These are phyloP conservation scores for Thymus mandschuricus DNA, from an alignment of 257 asterid species.

Conservation along the genomic window DNA sequence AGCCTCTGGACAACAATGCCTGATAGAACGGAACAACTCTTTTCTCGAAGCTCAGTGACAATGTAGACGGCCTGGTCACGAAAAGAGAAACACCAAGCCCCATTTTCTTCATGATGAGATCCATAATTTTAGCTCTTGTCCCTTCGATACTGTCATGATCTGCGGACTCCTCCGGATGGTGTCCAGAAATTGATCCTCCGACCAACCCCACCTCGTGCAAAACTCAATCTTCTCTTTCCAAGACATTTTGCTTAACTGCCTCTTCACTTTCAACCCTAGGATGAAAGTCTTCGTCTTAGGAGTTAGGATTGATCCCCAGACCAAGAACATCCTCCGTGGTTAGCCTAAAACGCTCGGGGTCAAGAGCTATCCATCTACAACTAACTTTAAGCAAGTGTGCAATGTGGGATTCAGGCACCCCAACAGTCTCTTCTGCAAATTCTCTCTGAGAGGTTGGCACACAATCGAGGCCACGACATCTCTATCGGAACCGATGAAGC, in stretches of 20 bases:
- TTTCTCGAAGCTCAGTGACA: slow-evolving; percentile 31
- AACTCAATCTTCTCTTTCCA: slow-evolving; percentile 33
- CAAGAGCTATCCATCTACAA: slow-evolving; percentile 5
- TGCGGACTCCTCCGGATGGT: slow-evolving; percentile 14
- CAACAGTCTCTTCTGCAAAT: slow-evolving; percentile 3
- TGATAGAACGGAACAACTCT: slow-evolving; percentile 33
- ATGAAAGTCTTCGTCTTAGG: slow-evolving; percentile 1
- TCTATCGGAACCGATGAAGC: too few species aligned
- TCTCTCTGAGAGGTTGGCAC: not conserved
- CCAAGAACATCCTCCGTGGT: slow-evolving; percentile 16
- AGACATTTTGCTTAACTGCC: not conserved
- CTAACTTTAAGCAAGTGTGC: not conserved
- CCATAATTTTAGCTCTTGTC: slow-evolving; percentile 17
- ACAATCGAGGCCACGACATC: too few species aligned
- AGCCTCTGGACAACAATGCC: slow-evolving; percentile 31
- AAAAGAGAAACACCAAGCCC: slow-evolving; percentile 21
- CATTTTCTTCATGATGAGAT: slow-evolving; percentile 29
- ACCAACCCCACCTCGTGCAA: slow-evolving; percentile 31
- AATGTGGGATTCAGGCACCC: slow-evolving; percentile 30
- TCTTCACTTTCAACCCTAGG: slow-evolving; percentile 15
- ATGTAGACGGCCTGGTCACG: not conserved
- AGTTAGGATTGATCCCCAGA: slow-evolving; percentile 21
- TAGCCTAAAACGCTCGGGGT: not conserved
- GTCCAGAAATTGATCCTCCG: slow-evolving; percentile 7
- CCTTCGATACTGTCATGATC: slow-evolving; percentile 6